Evolutionary conservation across 768 basidiomycete species (phyloP).

Genomic region (Rhizopogon rudus): DNA sequence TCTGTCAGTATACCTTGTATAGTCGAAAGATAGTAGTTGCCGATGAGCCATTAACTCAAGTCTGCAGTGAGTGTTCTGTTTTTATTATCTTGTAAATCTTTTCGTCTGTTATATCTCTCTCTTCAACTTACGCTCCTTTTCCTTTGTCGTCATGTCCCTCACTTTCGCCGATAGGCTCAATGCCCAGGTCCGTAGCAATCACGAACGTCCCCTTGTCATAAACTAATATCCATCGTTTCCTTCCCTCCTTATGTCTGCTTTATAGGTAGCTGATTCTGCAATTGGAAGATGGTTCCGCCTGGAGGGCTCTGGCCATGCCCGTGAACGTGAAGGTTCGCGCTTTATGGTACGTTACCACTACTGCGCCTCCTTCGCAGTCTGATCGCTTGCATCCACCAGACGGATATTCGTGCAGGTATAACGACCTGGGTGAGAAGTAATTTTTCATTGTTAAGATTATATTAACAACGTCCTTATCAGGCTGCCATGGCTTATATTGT

Average conservation of each 20-base stretch:
- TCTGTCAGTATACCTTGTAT: too few species aligned
- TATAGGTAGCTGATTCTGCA: constrained; percentile 33
- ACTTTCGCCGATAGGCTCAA: constrained; percentile 38
- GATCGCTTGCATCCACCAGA: constrained; percentile 34
- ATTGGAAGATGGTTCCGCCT: constrained; percentile 67
- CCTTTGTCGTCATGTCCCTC: constrained; percentile 27
- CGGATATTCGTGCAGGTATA: constrained; percentile 72
- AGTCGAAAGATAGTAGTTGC: too few species aligned
- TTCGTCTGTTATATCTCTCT: constrained; percentile 16
- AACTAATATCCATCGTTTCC: not conserved
- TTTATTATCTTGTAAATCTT: not conserved
- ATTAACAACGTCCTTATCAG: not conserved
- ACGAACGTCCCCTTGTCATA: not conserved
- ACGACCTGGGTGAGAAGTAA: constrained; percentile 69
- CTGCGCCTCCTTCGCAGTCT: constrained; percentile 4
- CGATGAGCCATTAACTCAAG: not conserved
- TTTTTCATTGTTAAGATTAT: constrained; percentile 5
- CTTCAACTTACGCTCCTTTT: constrained; percentile 13
- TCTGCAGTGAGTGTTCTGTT: not conserved
- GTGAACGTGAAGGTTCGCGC: constrained; percentile 57
- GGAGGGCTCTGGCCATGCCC: constrained; percentile 63
- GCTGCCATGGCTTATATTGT: constrained; percentile 2
- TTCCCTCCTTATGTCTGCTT: not conserved
- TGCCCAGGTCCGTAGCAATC: constrained; percentile 26
- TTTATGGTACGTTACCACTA: constrained; percentile 41